Evolutionary conservation across 2,329 filamentous ascomycete species (phyloP), one percentile per base, ranked within the genome.

Genomic region (Sporothrix phasma): DNA sequence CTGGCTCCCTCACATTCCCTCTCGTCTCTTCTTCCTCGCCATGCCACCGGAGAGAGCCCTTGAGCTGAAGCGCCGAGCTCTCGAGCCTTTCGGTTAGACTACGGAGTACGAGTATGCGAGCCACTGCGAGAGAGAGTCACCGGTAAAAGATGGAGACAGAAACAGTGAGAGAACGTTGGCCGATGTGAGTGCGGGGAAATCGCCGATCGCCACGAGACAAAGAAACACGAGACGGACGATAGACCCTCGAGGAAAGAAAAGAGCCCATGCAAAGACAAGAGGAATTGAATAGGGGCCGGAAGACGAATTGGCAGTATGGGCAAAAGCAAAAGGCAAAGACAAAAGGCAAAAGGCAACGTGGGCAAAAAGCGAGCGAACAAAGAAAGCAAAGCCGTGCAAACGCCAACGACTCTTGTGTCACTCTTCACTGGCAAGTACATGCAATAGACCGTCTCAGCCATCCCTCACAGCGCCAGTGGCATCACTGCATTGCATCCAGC

Each of bases 181-280:
- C 34, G 53, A 58, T 43, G 10, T 17, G 15, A n/a, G 22, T 29
- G 37, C 13, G 54, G 41, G 11, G 56, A 60, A n/a, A 31, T 6
- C 41, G 26, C 31, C 51, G 26, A 60, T 60, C 56, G 26, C 45
- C 56, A 45, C 7, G 24, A 60, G 56, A 60, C 39, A 60, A 60
- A 60, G 39, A 22, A 45, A 45, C 1, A 11, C n/a, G 34, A 37
- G 34, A 15, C n/a, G n/a, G n/a, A n/a, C n/a, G 15, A 37, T 34
- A 34, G 5, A 34, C 8, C 31, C 5, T 34, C 11, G 15, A 13
- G 10, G 34, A 37, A 37, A 10, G 34, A 37, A 11, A 37, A 10
- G 15, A 37, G 10, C 15, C 7, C 34, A 37, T 1, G 7, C 15
- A 37, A 37, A 37, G 6, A 37, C 7, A 37, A 37, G 11, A 37